Conservation (phyloP, 2,329 filamentous ascomycete species). For the Leptographium galeiforme region DNA sequence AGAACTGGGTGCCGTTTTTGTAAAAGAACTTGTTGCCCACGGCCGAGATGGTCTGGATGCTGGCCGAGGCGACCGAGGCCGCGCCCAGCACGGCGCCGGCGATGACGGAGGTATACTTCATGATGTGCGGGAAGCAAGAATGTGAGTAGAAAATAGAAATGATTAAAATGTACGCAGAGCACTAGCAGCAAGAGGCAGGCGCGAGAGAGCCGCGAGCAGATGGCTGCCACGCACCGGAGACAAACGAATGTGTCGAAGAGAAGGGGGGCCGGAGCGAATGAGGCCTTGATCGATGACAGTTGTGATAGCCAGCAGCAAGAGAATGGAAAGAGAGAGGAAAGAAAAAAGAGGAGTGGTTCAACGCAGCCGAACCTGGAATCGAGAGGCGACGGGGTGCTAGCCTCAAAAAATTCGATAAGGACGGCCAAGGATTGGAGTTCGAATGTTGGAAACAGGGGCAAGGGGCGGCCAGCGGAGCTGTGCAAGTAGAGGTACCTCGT, state of each 20-base stretch:
- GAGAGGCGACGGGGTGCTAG: background rate
- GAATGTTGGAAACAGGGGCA: background rate
- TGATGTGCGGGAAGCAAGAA: conserved; percentile 12
- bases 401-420: background rate
- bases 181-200: background rate
- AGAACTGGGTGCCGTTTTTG: conserved; percentile 68
- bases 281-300: background rate
- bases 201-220: background rate
- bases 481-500: background rate
- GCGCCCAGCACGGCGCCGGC: conserved; percentile 21
- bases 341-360: background rate
- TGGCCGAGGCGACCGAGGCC: conserved; percentile 5
- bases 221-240: background rate
- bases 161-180: background rate
- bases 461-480: background rate
- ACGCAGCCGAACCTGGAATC: no score
- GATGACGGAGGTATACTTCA: conserved; percentile 23
- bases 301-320: background rate
- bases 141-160: background rate
- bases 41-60: conserved; percentile 33
- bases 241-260: background rate
- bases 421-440: background rate
- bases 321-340: background rate
- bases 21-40: conserved; percentile 79
- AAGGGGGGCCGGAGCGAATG: background rate